phyloP scores from a whole-genome alignment of 2,329 filamentous ascomycete genomes.

The Fusarium austroafricanum region DNA sequence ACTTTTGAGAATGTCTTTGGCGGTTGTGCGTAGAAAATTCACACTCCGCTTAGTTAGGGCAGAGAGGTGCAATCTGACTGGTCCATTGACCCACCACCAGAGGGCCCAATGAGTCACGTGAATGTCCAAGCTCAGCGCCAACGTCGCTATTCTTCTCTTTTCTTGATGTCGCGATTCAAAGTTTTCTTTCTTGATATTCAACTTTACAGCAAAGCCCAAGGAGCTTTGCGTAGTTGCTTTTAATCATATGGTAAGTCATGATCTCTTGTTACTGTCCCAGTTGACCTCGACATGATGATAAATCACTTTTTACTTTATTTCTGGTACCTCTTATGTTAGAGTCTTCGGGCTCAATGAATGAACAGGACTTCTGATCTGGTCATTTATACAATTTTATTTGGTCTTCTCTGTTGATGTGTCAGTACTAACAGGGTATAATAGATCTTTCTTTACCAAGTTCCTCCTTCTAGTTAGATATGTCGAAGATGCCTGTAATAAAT shows the following conservation, averaged over 20 bases:
- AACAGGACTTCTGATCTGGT: conserved; percentile 82
- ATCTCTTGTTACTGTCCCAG: conserved; percentile 24
- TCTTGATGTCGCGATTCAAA: conserved; percentile 21
- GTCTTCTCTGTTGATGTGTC: conserved; percentile 4
- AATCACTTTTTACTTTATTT: conserved; percentile 69
- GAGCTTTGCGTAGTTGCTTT: not conserved
- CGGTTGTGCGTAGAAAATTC: conserved; percentile 47
- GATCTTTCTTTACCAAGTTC: not conserved
- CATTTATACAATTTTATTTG: conserved; percentile 15
- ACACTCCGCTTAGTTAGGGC: conserved; percentile 61
- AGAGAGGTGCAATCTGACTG: conserved; percentile 36
- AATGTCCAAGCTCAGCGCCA: conserved; percentile 5
- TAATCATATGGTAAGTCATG: conserved; percentile 50
- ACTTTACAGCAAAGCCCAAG: conserved; percentile 1
- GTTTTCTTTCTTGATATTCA: conserved; percentile 24
- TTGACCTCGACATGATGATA: conserved; percentile 74
- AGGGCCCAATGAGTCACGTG: conserved; percentile 26
- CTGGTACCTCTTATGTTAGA: conserved; percentile 99
- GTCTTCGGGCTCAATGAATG: conserved; percentile 78
- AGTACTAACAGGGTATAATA: conserved; percentile 40
- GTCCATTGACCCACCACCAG: not conserved
- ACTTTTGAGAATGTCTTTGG: conserved; percentile 9
- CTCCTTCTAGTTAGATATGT: not conserved
- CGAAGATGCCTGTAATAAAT: not conserved
- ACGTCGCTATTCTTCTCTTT: conserved; percentile 37